Conservation (phyloP, 805 yeast species). For the Tetrapisispora pingtungensis region DNA sequence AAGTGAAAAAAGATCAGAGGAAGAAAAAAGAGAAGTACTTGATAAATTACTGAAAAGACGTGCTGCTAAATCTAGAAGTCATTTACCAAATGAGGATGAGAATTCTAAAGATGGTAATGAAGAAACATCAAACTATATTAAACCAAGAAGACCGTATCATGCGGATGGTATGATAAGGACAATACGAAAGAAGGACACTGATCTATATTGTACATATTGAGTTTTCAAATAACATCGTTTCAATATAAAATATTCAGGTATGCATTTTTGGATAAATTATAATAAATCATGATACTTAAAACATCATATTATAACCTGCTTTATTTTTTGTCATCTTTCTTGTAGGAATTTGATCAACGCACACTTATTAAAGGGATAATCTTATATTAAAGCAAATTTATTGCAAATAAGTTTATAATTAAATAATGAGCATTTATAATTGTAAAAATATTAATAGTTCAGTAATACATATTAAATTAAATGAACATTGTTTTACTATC, state of each 20-base stretch:
- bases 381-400: no score
- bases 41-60: constrained; percentile 77
- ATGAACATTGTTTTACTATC: no score
- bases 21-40: constrained; percentile 85
- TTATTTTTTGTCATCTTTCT: no score
- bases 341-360: no score
- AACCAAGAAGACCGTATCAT: constrained; percentile 26
- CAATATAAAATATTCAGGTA: no score
- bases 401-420: no score
- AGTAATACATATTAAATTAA: no score
- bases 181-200: constrained; percentile 10
- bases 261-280: no score
- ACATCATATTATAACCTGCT: no score
- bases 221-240: no score
- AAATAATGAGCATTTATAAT: neutral
- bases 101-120: constrained; percentile 8
- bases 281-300: no score
- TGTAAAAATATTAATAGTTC: neutral
- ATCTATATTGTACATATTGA: constrained; percentile 12
- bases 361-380: no score
- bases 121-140: constrained; percentile 11
- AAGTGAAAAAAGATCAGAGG: constrained; percentile 73
- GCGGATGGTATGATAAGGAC: constrained; percentile 21
- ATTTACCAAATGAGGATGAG: constrained; percentile 14
- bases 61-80: constrained; percentile 56